Percentiles rank a stretch among this genome's conserved stretches.
Conservation (phyloP, 768 basidiomycete genomes). For the Pisolithus tinctorius region DNA sequence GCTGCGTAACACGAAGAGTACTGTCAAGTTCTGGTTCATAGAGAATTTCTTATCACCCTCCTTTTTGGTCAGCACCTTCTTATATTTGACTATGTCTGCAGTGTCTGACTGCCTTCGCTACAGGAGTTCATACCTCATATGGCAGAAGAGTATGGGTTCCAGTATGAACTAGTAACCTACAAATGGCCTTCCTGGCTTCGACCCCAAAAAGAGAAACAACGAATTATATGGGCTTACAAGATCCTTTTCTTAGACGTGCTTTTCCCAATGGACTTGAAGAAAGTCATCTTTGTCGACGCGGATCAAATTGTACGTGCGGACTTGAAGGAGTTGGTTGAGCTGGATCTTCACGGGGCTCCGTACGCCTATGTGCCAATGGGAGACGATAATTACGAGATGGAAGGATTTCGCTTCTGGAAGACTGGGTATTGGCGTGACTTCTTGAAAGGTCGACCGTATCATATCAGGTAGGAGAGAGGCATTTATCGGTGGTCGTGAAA, state of each 20-base stretch:
- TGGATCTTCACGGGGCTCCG: conserved; percentile 88
- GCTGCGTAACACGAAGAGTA: conserved; percentile 85
- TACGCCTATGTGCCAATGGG: conserved; percentile 99
- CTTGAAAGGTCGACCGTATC: conserved; percentile 78
- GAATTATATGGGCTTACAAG: conserved; percentile 99
- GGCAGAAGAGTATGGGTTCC: conserved; percentile 85
- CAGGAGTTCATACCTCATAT: conserved; percentile 95
- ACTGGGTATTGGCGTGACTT: conserved; percentile 93
- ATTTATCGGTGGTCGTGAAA: background rate
- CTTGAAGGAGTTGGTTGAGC: conserved; percentile 86
- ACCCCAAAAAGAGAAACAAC: conserved; percentile 95
- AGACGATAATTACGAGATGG: conserved; percentile 89
- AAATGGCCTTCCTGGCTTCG: conserved; percentile 99
- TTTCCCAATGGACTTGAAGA: conserved; percentile 98
- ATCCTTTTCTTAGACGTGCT: conserved; percentile 98
- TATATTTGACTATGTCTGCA: background rate
- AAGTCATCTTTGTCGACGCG: conserved; percentile 98
- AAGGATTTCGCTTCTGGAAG: conserved; percentile 99
- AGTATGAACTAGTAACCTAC: conserved; percentile 97
- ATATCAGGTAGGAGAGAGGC: conserved; percentile 68
- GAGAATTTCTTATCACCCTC: conserved; percentile 98
- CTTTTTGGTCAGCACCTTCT: conserved; percentile 60
- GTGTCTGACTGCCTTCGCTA: background rate
- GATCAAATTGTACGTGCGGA: conserved; percentile 98
- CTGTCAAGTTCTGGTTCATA: conserved; percentile 99